Conservation (phyloP, 83 land plant genomes). For the Thuja plicata region DNA sequence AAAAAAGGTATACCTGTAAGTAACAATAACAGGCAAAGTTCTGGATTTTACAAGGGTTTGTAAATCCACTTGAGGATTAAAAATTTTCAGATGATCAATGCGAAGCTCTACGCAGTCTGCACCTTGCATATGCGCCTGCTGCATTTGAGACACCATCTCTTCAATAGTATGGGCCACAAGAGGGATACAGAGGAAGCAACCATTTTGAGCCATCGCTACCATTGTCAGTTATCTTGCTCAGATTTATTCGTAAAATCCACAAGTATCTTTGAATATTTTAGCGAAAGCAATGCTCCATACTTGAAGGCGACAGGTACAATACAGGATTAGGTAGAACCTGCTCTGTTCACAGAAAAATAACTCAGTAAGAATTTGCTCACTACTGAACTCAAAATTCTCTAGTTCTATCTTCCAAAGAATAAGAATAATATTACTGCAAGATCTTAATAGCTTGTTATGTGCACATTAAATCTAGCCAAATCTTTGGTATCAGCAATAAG, state of each 20-base stretch:
- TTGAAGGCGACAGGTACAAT: not conserved
- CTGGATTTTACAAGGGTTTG: conserved; percentile 26
- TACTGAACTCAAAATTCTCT: not conserved
- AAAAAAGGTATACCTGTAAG: conserved; percentile 35
- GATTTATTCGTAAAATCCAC: not conserved
- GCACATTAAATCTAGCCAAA: not conserved
- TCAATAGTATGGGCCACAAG: conserved; percentile 38
- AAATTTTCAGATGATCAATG: conserved; percentile 34
- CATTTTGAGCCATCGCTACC: not conserved
- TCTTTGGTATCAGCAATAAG: not conserved
- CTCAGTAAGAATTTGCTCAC: not conserved
- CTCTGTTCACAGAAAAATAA: not conserved
- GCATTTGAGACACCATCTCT: conserved; percentile 39
- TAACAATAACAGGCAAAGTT: conserved; percentile 36
- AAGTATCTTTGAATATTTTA: not conserved
- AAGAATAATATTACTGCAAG: not conserved
- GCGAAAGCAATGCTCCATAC: conserved; percentile 1
- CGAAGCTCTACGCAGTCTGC: conserved; percentile 54
- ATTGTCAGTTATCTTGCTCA: not conserved
- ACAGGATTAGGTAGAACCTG: not conserved
- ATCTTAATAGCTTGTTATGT: no score
- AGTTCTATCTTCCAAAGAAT: not conserved
- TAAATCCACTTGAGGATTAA: conserved; percentile 33
- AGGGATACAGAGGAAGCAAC: conserved; percentile 39
- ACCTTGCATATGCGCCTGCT: conserved; percentile 30